A percentile compares a stretch with the other conserved stretches of the same genome.
Conservation (phyloP, 2,329 filamentous ascomycete genomes). For the Lomentospora prolificans region DNA sequence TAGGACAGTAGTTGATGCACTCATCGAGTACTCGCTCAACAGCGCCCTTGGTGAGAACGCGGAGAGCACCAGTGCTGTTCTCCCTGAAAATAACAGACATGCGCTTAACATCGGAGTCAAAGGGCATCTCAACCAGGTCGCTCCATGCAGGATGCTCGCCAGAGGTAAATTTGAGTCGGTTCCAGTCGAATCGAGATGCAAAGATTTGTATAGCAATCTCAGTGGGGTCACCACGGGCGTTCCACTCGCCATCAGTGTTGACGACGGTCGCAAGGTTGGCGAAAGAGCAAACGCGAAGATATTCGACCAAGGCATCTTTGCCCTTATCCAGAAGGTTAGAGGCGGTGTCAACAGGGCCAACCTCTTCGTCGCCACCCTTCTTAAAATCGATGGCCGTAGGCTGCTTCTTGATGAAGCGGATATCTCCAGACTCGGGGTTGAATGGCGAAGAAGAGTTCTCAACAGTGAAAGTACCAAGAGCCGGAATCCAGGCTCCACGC, state of each 20-base stretch:
- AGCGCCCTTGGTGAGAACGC: slow-evolving; percentile 50
- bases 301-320: slow-evolving; percentile 33
- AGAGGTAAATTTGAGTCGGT: slow-evolving; percentile 39
- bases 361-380: slow-evolving; percentile 16
- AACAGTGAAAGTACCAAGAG: slow-evolving; percentile 46
- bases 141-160: slow-evolving; percentile 40
- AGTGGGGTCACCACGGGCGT: slow-evolving; percentile 54
- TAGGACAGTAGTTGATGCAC: slow-evolving; percentile 40
- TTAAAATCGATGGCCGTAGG: slow-evolving; percentile 30
- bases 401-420: slow-evolving; percentile 28
- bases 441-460: slow-evolving; percentile 44
- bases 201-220: slow-evolving; percentile 67
- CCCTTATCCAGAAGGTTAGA: slow-evolving; percentile 31
- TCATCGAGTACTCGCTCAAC: slow-evolving; percentile 57
- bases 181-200: slow-evolving; percentile 55
- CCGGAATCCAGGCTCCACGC: slow-evolving; percentile 48
- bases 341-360: slow-evolving; percentile 17
- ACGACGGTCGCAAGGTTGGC: slow-evolving; percentile 43
- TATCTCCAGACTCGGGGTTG: slow-evolving; percentile 43
- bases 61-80: slow-evolving; percentile 21
- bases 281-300: slow-evolving; percentile 49
- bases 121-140: slow-evolving; percentile 56
- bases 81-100: slow-evolving; percentile 59
- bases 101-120: slow-evolving; percentile 63
- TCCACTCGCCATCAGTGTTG: slow-evolving; percentile 38